Percentiles rank a stretch among this genome's conserved stretches.
Evolutionary conservation across 1,139 yeast species (phyloP).

Genomic region (Zygosaccharomyces pseudobailii): DNA sequence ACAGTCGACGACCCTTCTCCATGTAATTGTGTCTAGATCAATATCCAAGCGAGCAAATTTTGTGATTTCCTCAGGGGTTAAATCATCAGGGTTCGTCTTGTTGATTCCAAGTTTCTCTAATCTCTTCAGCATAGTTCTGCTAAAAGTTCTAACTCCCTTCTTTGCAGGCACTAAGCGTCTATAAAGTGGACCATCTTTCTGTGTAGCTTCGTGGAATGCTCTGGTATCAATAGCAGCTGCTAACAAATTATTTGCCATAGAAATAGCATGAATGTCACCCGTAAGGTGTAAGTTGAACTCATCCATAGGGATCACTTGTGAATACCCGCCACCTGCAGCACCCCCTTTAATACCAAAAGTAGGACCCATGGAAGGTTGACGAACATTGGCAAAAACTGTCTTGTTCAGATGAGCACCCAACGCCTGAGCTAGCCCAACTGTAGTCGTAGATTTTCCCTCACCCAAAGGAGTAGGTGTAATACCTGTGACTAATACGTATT

Average conservation of each 20-base stretch:
- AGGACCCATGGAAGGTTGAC: slow-evolving; percentile 99
- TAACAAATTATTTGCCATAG: slow-evolving; percentile 89
- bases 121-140: slow-evolving; percentile 74
- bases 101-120: slow-evolving; percentile 74
- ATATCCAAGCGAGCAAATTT: slow-evolving; percentile 83
- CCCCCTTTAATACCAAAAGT: slow-evolving; percentile 99
- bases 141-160: slow-evolving; percentile 75
- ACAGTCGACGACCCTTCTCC: slow-evolving; percentile 96
- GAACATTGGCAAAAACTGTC: slow-evolving; percentile 88
- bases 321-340: slow-evolving; percentile 99
- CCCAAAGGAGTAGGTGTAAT: slow-evolving; percentile 98
- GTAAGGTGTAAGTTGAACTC: slow-evolving; percentile 98
- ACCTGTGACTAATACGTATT: slow-evolving; percentile 91
- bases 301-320: slow-evolving; percentile 99
- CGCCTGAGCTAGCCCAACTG: slow-evolving; percentile 95
- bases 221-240: slow-evolving; percentile 99
- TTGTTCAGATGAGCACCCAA: slow-evolving; percentile 87
- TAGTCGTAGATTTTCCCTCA: slow-evolving; percentile 96
- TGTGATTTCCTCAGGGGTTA: slow-evolving; percentile 73
- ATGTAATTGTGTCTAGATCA: slow-evolving; percentile 89
- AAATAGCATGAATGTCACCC: slow-evolving; percentile 96
- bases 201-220: slow-evolving; percentile 95
- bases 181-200: slow-evolving; percentile 80
- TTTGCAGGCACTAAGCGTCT: slow-evolving; percentile 83
- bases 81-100: slow-evolving; percentile 75